Conservation (phyloP, 306 rosid species). For the Alnus glutinosa region DNA sequence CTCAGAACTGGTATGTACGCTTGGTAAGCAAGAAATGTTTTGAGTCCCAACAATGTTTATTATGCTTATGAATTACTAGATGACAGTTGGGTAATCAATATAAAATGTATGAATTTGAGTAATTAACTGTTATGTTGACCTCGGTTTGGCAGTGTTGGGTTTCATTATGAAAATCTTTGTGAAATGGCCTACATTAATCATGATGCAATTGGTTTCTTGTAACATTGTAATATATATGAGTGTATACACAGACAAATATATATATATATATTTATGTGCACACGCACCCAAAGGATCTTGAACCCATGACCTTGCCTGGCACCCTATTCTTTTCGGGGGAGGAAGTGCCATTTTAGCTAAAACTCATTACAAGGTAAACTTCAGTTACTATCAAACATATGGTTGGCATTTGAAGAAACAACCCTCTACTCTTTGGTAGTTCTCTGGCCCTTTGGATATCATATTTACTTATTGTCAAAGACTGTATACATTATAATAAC, state of each 20-base stretch:
- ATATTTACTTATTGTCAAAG: background rate
- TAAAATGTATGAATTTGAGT: background rate
- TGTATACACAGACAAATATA: background rate
- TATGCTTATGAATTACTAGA: constrained; percentile 9
- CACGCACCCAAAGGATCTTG: no score
- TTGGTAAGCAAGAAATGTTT: background rate
- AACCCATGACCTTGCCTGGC: no score
- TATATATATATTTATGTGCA: no score
- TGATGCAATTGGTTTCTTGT: background rate
- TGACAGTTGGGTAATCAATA: background rate
- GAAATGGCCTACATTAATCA: background rate
- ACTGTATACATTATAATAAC: background rate
- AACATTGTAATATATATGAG: background rate
- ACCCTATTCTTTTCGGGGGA: no score
- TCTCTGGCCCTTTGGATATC: background rate
- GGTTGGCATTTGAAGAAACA: no score
- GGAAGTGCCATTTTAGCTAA: no score
- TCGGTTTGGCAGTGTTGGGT: background rate
- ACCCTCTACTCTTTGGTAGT: no score
- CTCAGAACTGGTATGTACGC: constrained; percentile 67
- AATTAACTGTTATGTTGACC: background rate
- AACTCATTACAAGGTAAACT: no score
- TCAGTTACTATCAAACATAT: no score
- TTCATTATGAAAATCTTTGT: background rate
- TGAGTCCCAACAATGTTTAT: constrained; percentile 4